phyloP scores from a whole-genome alignment of 208 protist species.

The Sergeia podlipaevii region DNA sequence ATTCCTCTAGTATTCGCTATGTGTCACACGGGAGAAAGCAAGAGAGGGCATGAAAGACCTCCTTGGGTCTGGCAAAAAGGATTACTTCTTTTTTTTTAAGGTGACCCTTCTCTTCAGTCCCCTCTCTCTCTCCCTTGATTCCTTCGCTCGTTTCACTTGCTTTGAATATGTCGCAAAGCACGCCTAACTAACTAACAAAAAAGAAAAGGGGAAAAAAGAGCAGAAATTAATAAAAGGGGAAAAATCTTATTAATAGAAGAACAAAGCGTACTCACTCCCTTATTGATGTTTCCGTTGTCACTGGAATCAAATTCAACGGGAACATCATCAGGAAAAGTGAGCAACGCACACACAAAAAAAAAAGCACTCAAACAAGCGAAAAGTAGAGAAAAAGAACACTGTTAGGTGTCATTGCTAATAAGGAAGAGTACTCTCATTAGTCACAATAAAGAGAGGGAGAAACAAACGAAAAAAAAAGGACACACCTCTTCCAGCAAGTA shows the following conservation, averaged over 20 bases:
- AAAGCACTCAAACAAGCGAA: constrained; percentile 2
- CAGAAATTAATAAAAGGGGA: no score
- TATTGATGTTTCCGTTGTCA: neutral
- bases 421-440: no score
- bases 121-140: neutral
- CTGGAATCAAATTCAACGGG: neutral
- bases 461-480: no score
- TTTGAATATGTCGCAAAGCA: neutral
- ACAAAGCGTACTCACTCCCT: no score
- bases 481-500: no score
- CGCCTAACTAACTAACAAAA: no score
- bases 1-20: neutral
- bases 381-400: constrained; percentile 7
- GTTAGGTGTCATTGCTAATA: neutral
- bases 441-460: no score
- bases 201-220: no score
- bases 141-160: neutral
- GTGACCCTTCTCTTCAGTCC: neutral
- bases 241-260: no score
- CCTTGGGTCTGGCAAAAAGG: neutral
- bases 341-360: constrained; percentile 3
- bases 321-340: constrained; percentile 2
- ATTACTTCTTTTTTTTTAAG: neutral
- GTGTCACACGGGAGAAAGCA: neutral
- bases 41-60: neutral